Conservation (phyloP, 257 asterid species). For the Catharanthus roseus region DNA sequence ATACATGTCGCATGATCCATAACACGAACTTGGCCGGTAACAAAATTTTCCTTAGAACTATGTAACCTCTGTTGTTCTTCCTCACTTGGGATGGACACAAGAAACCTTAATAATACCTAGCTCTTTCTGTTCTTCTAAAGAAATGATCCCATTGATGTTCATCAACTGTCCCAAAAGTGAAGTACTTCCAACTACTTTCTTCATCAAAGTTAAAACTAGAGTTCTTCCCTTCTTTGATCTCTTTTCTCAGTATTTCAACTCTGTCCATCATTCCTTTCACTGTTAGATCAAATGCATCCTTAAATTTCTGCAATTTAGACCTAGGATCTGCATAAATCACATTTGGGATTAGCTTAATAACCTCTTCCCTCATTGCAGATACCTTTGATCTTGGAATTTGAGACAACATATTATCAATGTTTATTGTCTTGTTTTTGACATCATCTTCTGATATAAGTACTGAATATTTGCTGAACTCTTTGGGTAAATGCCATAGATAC, state of each 20-base stretch:
- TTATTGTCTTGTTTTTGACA: slow-evolving; percentile 44
- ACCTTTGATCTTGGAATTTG: slow-evolving; percentile 38
- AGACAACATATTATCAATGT: slow-evolving; percentile 46
- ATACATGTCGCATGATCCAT: too few species aligned
- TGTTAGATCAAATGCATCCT: slow-evolving; percentile 77
- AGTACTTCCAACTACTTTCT: slow-evolving; percentile 75
- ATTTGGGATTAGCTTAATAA: slow-evolving; percentile 64
- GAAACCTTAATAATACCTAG: slow-evolving; percentile 12
- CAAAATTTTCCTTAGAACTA: not conserved
- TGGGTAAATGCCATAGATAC: slow-evolving; percentile 78
- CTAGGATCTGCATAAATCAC: slow-evolving; percentile 65
- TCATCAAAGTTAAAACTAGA: slow-evolving; percentile 42
- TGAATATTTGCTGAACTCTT: slow-evolving; percentile 42
- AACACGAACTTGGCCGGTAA: not conserved
- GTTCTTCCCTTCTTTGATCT: slow-evolving; percentile 37
- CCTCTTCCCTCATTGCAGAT: slow-evolving; percentile 63
- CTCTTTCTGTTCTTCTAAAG: slow-evolving; percentile 36
- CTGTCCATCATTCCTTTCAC: slow-evolving; percentile 48
- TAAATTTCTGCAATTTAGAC: slow-evolving; percentile 32
- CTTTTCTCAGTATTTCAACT: slow-evolving; percentile 39
- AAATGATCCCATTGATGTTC: slow-evolving; percentile 75
- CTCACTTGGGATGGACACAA: not conserved
- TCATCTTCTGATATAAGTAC: slow-evolving; percentile 64
- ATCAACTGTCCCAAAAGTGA: slow-evolving; percentile 47
- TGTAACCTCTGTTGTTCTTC: not conserved